Base-by-base conservation (phyloP, 2,329 filamentous ascomycete species). In the Colletotrichum trifolii region DNA sequence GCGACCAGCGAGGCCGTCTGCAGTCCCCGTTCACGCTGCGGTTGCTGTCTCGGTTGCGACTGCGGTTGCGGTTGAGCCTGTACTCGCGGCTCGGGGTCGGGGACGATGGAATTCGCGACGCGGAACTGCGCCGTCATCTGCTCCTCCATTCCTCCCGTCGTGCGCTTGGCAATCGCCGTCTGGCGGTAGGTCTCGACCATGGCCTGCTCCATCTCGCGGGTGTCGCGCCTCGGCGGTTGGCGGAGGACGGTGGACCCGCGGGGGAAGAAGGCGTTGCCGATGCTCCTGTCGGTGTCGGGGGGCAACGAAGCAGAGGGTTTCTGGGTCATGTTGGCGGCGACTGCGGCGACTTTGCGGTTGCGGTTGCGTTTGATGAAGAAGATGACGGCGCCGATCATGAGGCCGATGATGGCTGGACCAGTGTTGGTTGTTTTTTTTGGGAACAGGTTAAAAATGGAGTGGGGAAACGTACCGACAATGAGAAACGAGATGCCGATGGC, bases 141-240 rank as follows among this genome's bases (percentile, higher is more conserved):
- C 42, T 56, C 63, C 42, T 66, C 63, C 63, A 66, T 66, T 47
- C 63, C 52, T 7, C 35, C 17, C 5, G 63, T 63, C 35, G 58
- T 57, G 36, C 58, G 63, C 25, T 66, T 57, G 15, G 63, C 63
- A 11, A 62, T 52, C 52, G 43, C 42, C 2, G 63, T 62, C 9
- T 56, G 63, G n/a, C 63, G 54, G 47, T 47, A 57, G 1, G 63
- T 49, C 8, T 52, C 53, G 58, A 66, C 52, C 11, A 63, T 15
- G 46, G 46, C 42, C 36, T 48, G 53, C 36, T 66, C 63, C 47
- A 48, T 47, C 12, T 66, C 63, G 34, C 35, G 40, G 8, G 63
- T 66, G 46, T 6, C 25, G 25, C 63, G 58, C 35, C 60, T 43
- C 6, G 63, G n/a, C n/a, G n/a, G 57, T 39, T 56, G 52, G 2